A percentile compares a stretch with the other conserved stretches of the same genome.
These are phyloP conservation scores for Starmerella floricola DNA, from an alignment of 805 yeast genomes.

Conservation along the genomic window DNA sequence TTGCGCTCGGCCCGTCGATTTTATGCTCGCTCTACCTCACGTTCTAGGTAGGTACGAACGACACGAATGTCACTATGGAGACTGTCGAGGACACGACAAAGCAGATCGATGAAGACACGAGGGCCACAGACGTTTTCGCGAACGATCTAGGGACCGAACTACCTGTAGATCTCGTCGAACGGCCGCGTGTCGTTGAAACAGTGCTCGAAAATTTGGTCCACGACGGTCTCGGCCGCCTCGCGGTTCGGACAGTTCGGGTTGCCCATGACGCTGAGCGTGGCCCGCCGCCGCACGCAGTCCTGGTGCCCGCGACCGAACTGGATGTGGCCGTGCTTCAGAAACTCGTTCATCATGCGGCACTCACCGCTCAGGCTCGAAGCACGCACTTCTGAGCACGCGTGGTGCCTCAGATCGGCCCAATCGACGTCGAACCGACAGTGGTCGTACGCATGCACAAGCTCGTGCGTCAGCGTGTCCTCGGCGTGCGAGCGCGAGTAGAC, in stretches of 20 bases:
- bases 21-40: slow-evolving; percentile 75
- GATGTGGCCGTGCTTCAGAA: slow-evolving; percentile 40
- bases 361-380: slow-evolving; percentile 92
- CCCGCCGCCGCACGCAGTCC: slow-evolving; percentile 80
- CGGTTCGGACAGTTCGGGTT: slow-evolving; percentile 70
- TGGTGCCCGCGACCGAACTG: slow-evolving; percentile 74
- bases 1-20: slow-evolving; percentile 78
- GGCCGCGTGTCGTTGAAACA: slow-evolving; percentile 95
- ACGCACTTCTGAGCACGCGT: slow-evolving; percentile 92
- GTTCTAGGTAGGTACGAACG: slow-evolving; percentile 33
- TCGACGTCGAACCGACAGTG: slow-evolving; percentile 77
- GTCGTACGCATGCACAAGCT: slow-evolving; percentile 86
- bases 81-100: too few relatives aligned
- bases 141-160: too few relatives aligned
- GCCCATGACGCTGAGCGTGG: slow-evolving; percentile 67
- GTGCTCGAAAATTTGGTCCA: slow-evolving; percentile 79
- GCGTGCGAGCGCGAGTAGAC: slow-evolving; percentile 61
- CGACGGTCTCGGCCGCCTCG: slow-evolving; percentile 66
- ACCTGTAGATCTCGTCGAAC: slow-evolving; percentile 79
- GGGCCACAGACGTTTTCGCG: too few relatives aligned
- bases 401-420: slow-evolving; percentile 75
- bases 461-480: slow-evolving; percentile 88
- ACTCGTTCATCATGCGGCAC: slow-evolving; percentile 80
- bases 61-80: too few relatives aligned
- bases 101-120: not conserved